A percentile compares a stretch with the other conserved stretches of the same genome.
These are phyloP conservation scores for Irpex sp. DNA, from an alignment of 1,284 basidiomycete species.

Conservation along the genomic window DNA sequence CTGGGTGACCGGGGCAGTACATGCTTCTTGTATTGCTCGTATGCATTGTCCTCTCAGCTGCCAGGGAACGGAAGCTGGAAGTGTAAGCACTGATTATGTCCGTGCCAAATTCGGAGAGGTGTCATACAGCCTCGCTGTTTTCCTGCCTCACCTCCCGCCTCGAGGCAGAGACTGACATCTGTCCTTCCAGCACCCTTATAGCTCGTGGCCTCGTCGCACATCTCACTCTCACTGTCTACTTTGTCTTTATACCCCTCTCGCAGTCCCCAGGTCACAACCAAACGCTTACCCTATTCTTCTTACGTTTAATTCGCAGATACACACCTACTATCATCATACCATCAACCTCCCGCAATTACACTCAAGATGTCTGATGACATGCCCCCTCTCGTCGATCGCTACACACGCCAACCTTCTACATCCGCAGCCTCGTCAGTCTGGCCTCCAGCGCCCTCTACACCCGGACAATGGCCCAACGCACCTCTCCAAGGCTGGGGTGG, in stretches of 20 bases:
- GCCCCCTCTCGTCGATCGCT: slow-evolving; percentile 13
- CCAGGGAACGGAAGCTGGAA: not conserved
- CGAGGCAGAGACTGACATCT: slow-evolving; percentile 4
- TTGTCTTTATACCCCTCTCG: not conserved
- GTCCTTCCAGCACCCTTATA: not conserved
- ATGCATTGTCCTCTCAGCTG: not conserved
- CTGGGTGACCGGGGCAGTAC: not conserved
- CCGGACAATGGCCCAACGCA: slow-evolving; percentile 4
- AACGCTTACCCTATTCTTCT: not conserved
- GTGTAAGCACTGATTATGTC: not conserved
- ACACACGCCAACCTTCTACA: not conserved
- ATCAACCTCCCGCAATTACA: not conserved
- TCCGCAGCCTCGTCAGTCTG: not conserved
- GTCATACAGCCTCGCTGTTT: not conserved
- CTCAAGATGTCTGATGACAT: slow-evolving; percentile 7
- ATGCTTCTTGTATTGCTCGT: not conserved
- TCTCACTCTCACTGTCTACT: too few relatives aligned
- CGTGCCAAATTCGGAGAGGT: not conserved
- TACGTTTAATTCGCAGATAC: not conserved
- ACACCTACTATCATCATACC: not conserved
- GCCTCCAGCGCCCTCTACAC: slow-evolving; percentile 4
- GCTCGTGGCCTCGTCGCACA: too few relatives aligned
- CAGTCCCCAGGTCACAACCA: not conserved
- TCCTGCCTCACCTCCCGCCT: slow-evolving; percentile 7
- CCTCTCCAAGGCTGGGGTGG: slow-evolving; percentile 5